A percentile compares a stretch with the other conserved stretches of the same genome.
These are phyloP conservation scores for Epichloe uncinata DNA, from an alignment of 2,329 filamentous ascomycete species.

Conservation along the genomic window DNA sequence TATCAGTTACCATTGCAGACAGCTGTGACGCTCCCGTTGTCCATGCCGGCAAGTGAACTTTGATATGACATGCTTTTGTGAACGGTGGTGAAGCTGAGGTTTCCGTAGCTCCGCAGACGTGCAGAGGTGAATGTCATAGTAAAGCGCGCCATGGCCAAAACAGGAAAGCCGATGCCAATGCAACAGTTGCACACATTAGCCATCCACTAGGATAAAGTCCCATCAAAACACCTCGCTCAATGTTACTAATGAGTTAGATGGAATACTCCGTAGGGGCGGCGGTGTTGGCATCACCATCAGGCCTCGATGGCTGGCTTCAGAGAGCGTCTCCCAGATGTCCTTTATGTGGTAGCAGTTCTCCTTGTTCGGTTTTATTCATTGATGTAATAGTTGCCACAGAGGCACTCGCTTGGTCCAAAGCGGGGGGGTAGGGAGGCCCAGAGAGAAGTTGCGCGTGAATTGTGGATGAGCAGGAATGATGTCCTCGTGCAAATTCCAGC, in stretches of 20 bases:
- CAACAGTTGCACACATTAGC: neutral
- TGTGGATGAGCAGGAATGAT: neutral
- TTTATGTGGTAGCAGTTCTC: no score
- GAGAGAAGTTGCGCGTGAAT: neutral
- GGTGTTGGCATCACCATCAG: no score
- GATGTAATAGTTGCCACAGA: neutral
- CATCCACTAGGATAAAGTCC: neutral
- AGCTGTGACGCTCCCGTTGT: no score
- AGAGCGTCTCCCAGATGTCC: neutral
- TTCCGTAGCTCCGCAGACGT: neutral
- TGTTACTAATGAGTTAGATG: neutral
- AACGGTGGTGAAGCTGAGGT: neutral
- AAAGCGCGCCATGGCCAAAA: neutral
- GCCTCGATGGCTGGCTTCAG: neutral
- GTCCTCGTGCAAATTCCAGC: neutral
- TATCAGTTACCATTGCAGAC: no score
- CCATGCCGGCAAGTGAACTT: neutral
- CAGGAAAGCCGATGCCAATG: slow-evolving; percentile 2
- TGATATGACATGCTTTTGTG: neutral
- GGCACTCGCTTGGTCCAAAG: neutral
- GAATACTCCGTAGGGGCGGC: neutral
- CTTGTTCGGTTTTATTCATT: no score
- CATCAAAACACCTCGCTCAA: neutral
- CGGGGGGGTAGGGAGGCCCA: neutral
- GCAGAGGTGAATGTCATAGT: neutral